Conservation (phyloP, 2,329 filamentous ascomycete genomes). For the Pseudogymnoascus sp. region DNA sequence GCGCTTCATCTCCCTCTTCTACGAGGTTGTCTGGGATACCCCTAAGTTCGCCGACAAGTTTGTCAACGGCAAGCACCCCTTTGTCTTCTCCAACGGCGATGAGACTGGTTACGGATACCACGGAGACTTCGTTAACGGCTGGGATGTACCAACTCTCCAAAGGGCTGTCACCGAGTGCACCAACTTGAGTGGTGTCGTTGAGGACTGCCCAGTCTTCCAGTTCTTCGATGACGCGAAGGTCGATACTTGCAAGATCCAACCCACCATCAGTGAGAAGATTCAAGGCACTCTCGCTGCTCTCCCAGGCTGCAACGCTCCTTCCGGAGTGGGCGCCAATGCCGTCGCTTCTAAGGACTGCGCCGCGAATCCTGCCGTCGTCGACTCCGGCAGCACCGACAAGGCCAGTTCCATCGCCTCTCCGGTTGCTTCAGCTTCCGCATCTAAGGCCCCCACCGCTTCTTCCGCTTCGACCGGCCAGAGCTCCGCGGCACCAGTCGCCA, state of each 20-base stretch:
- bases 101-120: conserved; percentile 50
- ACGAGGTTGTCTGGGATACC: conserved; percentile 52
- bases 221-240: conserved; percentile 50
- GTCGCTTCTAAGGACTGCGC: conserved; percentile 38
- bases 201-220: conserved; percentile 37
- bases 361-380: conserved; percentile 21
- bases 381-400: not conserved
- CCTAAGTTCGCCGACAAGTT: conserved; percentile 44
- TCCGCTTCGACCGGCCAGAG: not conserved
- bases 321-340: conserved; percentile 37
- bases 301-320: conserved; percentile 49
- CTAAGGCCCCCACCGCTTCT: not conserved
- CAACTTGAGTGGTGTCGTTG: conserved; percentile 37
- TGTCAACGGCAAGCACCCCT: conserved; percentile 40
- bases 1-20: conserved; percentile 54
- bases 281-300: conserved; percentile 41
- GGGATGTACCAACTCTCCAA: conserved; percentile 47
- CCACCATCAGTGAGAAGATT: conserved; percentile 39
- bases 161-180: conserved; percentile 45
- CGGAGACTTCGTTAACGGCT: conserved; percentile 56
- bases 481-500: not conserved
- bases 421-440: not conserved
- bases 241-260: conserved; percentile 45
- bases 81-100: conserved; percentile 48
- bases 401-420: not conserved